Evolutionary conservation across 495 filamentous ascomycete species (phyloP).

Genomic region (Polyplosphaeria fusca): DNA sequence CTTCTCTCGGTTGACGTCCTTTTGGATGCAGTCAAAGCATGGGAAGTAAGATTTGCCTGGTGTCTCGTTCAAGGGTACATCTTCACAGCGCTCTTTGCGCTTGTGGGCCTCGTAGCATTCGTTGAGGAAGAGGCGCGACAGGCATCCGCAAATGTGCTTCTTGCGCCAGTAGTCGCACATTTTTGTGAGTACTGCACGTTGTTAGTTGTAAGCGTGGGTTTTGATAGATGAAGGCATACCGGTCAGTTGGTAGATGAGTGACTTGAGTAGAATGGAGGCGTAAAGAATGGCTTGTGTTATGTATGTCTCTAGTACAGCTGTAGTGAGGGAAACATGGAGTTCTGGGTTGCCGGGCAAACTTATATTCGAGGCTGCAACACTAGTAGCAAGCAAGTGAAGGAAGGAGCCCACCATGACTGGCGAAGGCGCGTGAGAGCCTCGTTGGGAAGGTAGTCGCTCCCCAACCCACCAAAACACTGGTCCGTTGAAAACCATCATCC

Average conservation of each 20-base stretch:
- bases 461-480: no score
- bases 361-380: no score
- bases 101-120: neutral
- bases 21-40: conserved; percentile 23
- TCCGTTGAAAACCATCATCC: no score
- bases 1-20: neutral
- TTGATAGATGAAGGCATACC: no score
- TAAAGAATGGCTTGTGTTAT: neutral
- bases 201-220: neutral
- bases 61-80: neutral
- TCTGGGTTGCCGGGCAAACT: no score
- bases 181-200: neutral
- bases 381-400: no score
- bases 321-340: no score
- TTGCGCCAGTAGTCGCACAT: conserved; percentile 23
- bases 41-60: conserved; percentile 10
- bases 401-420: no score
- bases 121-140: conserved; percentile 8
- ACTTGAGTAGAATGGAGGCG: neutral
- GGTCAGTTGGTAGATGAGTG: no score
- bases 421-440: no score
- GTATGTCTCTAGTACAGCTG: no score
- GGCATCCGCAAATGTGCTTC: conserved; percentile 7
- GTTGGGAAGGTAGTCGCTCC: no score
- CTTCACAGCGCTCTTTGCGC: neutral